Evolutionary conservation across 164 flowering plant genomes (phyloP), one percentile per base, ranked within the genome.

Genomic region (Berberis vulgaris): DNA sequence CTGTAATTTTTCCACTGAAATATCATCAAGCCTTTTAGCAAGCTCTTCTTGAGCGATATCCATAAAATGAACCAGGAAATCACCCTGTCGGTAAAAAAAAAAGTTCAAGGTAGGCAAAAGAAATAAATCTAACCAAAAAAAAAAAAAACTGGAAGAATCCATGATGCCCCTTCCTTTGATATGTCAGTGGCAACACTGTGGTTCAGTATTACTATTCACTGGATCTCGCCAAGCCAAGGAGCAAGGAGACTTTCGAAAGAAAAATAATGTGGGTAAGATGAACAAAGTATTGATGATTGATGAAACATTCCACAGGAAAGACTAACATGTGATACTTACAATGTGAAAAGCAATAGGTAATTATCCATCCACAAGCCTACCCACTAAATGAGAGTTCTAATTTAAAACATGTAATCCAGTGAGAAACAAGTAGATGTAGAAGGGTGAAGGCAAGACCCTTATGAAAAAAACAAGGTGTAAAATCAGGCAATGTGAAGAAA

Each of bases 31-130:
- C 77, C 80, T 84, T 73, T 91, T 94, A 3, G 69, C 65, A 47
- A 91, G 96, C 74, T 94, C 96, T 65, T 94, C 99, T 64, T 83
- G 80, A 70, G 99, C 96, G 59, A 91, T 91, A 77, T 95, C 97
- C 96, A 91, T 87, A 71, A 95, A 95, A 80, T 95, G 97, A 70
- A 95, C 97, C 77, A 95, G 68, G 78, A 95, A 95, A 76, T 95
- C 99, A 67, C 96, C 99, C 97, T 89, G 81, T 11, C 55, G 39
- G 44, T 49, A 42, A 7, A 63, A 47, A 40, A 57, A 38, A 50
- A n/a, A 59, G 41, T 40, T 43, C 10, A 12, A 52, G 54, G 54
- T 52, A 52, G 54, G 11, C 1, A 7, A 52, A 10, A 11, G 54
- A 7, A 0, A 52, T 4, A 52, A 47, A 47, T 10, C 13, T 52